These are phyloP conservation scores for Bothriochloa decipiens DNA, from an alignment of 176 grass and related monocot species.

Conservation along the genomic window DNA sequence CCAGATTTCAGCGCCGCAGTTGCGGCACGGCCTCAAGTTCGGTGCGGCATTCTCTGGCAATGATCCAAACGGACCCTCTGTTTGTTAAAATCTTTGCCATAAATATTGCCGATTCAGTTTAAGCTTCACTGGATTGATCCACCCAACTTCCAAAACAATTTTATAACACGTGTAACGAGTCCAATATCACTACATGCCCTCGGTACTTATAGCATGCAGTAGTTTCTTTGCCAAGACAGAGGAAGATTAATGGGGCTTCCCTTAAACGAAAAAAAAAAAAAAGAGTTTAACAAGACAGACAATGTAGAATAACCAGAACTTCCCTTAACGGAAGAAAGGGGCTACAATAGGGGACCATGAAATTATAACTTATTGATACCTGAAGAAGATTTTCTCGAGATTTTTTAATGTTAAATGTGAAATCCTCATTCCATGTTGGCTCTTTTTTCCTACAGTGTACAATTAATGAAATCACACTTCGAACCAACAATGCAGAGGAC, in stretches of 20 bases:
- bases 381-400: conserved; percentile 65
- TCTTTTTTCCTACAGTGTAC: conserved; percentile 70
- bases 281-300: not conserved
- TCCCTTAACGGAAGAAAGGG: not conserved
- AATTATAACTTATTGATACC: conserved; percentile 49
- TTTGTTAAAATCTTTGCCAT: conserved; percentile 8
- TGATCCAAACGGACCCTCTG: too few relatives aligned
- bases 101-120: conserved; percentile 21
- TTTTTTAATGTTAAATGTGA: conserved; percentile 73
- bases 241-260: not conserved
- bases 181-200: conserved; percentile 11
- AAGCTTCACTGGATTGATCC: not conserved
- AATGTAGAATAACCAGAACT: conserved; percentile 7
- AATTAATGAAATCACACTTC: conserved; percentile 44
- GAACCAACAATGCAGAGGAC: conserved; percentile 31
- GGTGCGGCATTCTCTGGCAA: too few relatives aligned
- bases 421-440: conserved; percentile 92
- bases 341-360: not conserved
- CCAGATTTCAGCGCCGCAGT: too few relatives aligned
- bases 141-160: not conserved
- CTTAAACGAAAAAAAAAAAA: not conserved
- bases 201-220: not conserved
- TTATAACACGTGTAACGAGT: not conserved
- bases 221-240: not conserved
- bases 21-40: too few relatives aligned